A percentile compares a stretch with the other conserved stretches of the same genome.
These are phyloP conservation scores for Rosa persica DNA, from an alignment of 306 rosid species.

Conservation along the genomic window DNA sequence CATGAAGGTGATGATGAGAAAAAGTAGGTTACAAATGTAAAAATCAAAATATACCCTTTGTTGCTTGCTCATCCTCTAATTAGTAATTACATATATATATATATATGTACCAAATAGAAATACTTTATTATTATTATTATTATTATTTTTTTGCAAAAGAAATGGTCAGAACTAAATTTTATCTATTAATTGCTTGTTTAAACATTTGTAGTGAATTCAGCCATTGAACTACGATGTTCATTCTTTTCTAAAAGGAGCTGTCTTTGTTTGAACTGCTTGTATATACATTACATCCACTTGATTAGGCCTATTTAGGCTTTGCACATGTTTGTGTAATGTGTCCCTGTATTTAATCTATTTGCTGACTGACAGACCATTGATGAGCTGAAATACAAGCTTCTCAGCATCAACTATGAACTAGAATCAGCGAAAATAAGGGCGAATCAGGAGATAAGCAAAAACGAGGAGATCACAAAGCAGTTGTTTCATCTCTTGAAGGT, in stretches of 20 bases:
- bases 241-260: neutral
- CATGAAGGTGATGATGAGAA: neutral
- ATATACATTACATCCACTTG: neutral
- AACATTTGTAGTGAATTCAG: constrained; percentile 1
- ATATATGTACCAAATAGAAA: neutral
- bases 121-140: too few species aligned
- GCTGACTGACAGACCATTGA: constrained; percentile 36
- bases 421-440: constrained; percentile 41
- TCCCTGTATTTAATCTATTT: neutral
- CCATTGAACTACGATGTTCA: neutral
- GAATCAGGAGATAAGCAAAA: constrained; percentile 32
- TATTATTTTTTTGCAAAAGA: too few species aligned
- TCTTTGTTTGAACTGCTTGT: neutral
- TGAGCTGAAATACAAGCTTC: constrained; percentile 42
- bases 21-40: neutral
- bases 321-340: neutral
- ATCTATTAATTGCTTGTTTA: neutral
- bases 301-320: neutral
- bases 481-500: constrained; percentile 35
- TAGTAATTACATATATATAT: neutral
- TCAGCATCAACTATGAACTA: constrained; percentile 34
- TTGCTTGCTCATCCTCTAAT: neutral
- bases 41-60: neutral
- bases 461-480: constrained; percentile 38
- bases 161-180: neutral